Base-by-base conservation (phyloP, 768 basidiomycete genomes). In the Zangia roseola region DNA sequence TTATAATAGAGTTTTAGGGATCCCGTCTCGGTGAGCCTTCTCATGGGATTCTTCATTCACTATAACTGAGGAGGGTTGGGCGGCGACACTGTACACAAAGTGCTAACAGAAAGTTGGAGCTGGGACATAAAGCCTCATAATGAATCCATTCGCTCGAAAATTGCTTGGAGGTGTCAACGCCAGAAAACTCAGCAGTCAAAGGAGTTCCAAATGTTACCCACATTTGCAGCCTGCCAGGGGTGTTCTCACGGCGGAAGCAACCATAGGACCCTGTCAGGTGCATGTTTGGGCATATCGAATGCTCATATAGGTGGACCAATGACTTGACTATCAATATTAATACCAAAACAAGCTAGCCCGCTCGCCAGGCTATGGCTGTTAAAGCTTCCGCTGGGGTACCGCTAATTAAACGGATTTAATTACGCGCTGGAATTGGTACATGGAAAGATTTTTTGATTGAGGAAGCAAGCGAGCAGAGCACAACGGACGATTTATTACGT, bases 1-100 rank as follows among this genome's bases (percentile, higher is more conserved):
- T n/a, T n/a, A n/a, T n/a, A 63, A 68, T 67, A 69, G 54, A 57
- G 57, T 69, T 67, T 69, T 56, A 64, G 64, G 55, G 51, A 55
- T 55, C 59, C 40, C 35, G 28, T 55, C 40, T 55, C 49, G 40
- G 50, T 35, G 35, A n/a, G 12, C 43, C 42, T 47, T 43, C 19
- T 35, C 46, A 49, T 45, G 39, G 21, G 46, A 36, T 39, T 43
- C 33, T 31, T 52, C 23, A 17, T 45, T 53, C 52, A 38, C 31
- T 28, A 43, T 28, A 35, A 41, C 39, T 5, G 33, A 19, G 31
- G 19, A 25, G 49, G n/a, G 28, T 38, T 16, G 5, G 21, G 36
- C 47, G 43, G 52, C 13, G 45, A 35, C 13, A 23, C 34, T 26
- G 43, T 47, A 34, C 50, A 16, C 42, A 5, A 21, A 16, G 26